Evolutionary conservation across 306 rosid genomes (phyloP).

Genomic region (Inga leiocalycina): DNA sequence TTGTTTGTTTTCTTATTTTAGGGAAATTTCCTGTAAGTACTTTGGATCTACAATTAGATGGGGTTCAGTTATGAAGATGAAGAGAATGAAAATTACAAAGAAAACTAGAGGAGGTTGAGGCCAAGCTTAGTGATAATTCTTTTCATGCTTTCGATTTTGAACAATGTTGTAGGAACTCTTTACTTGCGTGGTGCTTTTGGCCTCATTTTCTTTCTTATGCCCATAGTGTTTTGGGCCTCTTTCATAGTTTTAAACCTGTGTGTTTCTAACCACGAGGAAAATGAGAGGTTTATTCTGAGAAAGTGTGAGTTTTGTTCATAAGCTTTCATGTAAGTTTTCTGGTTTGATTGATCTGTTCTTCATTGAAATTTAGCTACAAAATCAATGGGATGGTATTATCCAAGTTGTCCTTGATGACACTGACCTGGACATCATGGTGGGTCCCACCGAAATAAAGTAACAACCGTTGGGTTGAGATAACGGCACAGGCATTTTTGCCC

Average conservation of each 20-base stretch:
- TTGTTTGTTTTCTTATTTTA: constrained; percentile 17
- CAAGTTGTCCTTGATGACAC: no score
- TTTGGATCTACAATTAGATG: constrained; percentile 22
- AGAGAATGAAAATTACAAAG: constrained; percentile 34
- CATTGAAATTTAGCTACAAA: no score
- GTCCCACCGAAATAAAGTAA: no score
- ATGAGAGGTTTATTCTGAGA: neutral
- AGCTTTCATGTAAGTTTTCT: no score
- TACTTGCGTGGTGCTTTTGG: constrained; percentile 74
- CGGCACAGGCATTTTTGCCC: no score
- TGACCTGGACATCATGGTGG: no score
- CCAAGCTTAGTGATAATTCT: constrained; percentile 26
- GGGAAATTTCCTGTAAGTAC: constrained; percentile 4
- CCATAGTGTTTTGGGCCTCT: constrained; percentile 58
- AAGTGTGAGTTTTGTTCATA: no score
- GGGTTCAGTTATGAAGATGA: constrained; percentile 43
- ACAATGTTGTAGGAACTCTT: constrained; percentile 56
- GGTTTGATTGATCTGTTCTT: no score
- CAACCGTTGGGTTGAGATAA: no score
- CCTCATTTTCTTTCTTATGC: constrained; percentile 71
- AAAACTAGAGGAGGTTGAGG: constrained; percentile 34
- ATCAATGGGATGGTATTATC: no score
- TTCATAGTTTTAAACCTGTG: constrained; percentile 47
- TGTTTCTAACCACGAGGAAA: constrained; percentile 7
- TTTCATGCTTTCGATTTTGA: constrained; percentile 45